A percentile compares a stretch with the other conserved stretches of the same genome.
Evolutionary conservation across 2,329 filamentous ascomycete species (phyloP).

Genomic region (Botrytis sinoallii): DNA sequence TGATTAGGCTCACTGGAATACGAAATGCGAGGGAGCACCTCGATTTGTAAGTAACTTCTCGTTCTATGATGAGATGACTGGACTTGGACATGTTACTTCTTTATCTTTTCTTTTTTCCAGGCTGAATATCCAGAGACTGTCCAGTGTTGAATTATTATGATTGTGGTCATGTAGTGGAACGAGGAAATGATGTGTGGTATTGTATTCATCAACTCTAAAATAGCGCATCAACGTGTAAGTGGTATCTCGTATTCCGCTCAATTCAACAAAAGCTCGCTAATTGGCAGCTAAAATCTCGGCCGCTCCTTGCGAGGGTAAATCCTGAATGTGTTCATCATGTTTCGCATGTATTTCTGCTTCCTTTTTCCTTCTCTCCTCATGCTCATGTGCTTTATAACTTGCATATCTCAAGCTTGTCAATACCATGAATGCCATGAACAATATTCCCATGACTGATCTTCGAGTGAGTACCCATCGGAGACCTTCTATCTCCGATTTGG

Average conservation of each 20-base stretch:
- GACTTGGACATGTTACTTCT: background rate
- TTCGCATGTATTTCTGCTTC: conserved; percentile 39
- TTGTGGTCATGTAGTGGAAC: background rate
- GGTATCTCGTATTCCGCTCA: background rate
- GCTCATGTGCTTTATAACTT: conserved; percentile 47
- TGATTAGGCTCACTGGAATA: background rate
- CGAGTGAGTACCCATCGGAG: conserved; percentile 80
- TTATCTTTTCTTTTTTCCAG: background rate
- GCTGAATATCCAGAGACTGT: background rate
- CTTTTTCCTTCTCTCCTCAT: conserved; percentile 34
- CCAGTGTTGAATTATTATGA: background rate
- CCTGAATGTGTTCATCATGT: conserved; percentile 42
- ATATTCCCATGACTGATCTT: conserved; percentile 60
- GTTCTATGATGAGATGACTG: background rate
- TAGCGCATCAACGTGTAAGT: background rate
- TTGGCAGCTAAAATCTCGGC: conserved; percentile 58
- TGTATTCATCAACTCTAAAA: background rate
- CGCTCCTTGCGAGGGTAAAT: conserved; percentile 49
- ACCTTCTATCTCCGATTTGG: conserved; percentile 87
- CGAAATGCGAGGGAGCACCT: background rate
- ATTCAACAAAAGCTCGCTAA: conserved; percentile 34
- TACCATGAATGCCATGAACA: conserved; percentile 63
- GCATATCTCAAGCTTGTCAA: conserved; percentile 58
- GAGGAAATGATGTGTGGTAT: background rate
- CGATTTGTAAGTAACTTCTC: background rate